Percentiles rank a stretch among this genome's conserved stretches.
These are phyloP conservation scores for Earliella scabrosa DNA, from an alignment of 1,284 basidiomycete species.

Conservation along the genomic window DNA sequence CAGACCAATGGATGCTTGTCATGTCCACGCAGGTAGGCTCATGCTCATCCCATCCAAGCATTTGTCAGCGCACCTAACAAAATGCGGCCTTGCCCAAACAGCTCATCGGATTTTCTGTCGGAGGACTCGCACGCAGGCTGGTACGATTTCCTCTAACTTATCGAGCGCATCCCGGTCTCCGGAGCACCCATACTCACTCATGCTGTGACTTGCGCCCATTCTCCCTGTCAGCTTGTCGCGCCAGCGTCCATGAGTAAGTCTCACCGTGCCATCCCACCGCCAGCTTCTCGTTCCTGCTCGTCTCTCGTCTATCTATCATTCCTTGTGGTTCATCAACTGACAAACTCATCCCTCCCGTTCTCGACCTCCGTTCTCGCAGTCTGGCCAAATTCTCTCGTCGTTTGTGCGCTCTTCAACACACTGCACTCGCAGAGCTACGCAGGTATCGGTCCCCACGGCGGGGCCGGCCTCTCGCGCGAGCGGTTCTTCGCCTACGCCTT, in stretches of 20 bases:
- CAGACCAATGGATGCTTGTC: conserved; percentile 81
- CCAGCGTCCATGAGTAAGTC: conserved; percentile 86
- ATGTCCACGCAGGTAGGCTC: conserved; percentile 80
- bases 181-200: no score
- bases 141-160: no score
- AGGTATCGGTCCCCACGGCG: conserved; percentile 64
- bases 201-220: no score
- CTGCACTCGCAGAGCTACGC: conserved; percentile 67
- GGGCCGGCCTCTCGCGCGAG: conserved; percentile 54
- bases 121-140: conserved; percentile 67
- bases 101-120: conserved; percentile 84
- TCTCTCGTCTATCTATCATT: no score
- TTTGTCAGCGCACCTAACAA: neutral
- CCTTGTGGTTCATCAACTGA: no score
- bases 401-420: conserved; percentile 84
- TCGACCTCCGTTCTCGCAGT: no score
- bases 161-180: no score
- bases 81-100: conserved; percentile 44
- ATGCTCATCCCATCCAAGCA: no score
- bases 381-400: conserved; percentile 66
- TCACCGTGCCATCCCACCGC: no score
- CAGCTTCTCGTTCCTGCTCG: no score
- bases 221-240: conserved; percentile 60
- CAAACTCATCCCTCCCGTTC: no score
- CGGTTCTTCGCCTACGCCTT: conserved; percentile 37